Conservation (phyloP, 179 eudicot species). For the Amaranthus tricolor region DNA sequence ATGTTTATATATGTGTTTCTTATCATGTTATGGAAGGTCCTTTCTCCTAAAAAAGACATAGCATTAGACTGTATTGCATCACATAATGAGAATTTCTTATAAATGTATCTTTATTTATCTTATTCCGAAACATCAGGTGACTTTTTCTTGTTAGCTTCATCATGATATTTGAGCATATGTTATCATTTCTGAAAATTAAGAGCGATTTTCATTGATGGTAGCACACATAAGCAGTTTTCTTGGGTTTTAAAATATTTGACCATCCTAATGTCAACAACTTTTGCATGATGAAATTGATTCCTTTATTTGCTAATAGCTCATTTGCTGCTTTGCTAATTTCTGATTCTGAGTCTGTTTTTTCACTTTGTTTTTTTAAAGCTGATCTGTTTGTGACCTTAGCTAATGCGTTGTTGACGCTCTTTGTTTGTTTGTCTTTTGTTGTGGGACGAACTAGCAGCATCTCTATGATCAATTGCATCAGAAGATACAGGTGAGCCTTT, state of each 20-base stretch:
- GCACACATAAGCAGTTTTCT: not conserved
- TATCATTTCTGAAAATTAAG: not conserved
- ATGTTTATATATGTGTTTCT: not conserved
- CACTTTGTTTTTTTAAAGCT: not conserved
- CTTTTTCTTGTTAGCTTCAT: not conserved
- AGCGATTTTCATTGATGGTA: not conserved
- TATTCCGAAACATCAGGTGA: not conserved
- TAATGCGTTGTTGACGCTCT: constrained; percentile 14
- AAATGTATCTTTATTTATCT: not conserved
- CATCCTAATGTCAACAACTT: not conserved
- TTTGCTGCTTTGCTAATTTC: not conserved
- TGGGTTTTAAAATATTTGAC: not conserved
- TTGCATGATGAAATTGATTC: not conserved
- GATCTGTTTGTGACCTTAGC: not conserved
- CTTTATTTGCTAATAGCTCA: not conserved
- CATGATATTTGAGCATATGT: not conserved
- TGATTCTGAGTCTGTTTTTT: constrained; percentile 5
- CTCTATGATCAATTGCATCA: constrained; percentile 65
- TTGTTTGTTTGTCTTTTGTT: constrained; percentile 13
- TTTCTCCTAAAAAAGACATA: not conserved
- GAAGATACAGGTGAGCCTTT: constrained; percentile 64
- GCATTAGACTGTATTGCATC: not conserved
- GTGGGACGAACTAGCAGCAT: constrained; percentile 45
- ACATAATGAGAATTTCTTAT: not conserved
- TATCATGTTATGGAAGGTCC: not conserved